phyloP scores from a whole-genome alignment of 768 basidiomycete genomes.

The Tricholoma sp. region DNA sequence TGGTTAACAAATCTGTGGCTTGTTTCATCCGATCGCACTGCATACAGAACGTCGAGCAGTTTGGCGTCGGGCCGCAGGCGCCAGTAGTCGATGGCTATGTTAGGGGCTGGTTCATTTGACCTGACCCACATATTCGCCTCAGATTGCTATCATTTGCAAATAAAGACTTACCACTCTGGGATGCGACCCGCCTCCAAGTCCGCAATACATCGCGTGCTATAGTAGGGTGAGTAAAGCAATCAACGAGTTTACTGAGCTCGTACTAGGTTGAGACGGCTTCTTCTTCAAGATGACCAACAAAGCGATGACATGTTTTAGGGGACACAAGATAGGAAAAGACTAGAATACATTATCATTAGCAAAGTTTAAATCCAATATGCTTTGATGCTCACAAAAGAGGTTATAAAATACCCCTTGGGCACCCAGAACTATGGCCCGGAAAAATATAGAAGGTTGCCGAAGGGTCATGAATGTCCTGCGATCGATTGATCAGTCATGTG shows the following conservation, averaged over 20 bases:
- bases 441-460: conserved; percentile 70
- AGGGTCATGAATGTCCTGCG: conserved; percentile 93
- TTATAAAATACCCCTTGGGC: conserved; percentile 94
- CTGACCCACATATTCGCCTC: conserved; percentile 24
- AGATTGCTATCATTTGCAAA: background rate
- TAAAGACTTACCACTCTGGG: conserved; percentile 69
- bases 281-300: conserved; percentile 91
- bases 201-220: conserved; percentile 72
- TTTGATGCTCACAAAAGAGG: conserved; percentile 64
- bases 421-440: conserved; percentile 79
- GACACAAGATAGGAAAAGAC: conserved; percentile 78
- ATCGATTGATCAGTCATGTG: conserved; percentile 10
- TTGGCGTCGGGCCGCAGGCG: conserved; percentile 67
- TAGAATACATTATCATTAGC: conserved; percentile 20
- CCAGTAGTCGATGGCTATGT: conserved; percentile 96
- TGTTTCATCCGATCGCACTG: conserved; percentile 89
- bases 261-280: conserved; percentile 93
- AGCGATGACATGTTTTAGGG: conserved; percentile 77
- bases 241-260: conserved; percentile 21
- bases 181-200: conserved; percentile 80
- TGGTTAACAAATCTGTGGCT: conserved; percentile 97
- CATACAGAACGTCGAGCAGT: conserved; percentile 84
- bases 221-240: background rate
- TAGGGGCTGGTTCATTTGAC: conserved; percentile 69
- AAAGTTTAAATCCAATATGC: conserved; percentile 9